Evolutionary conservation across 805 yeast genomes (phyloP), one percentile per base, ranked within the genome.

Genomic region (Nadsonia fulvescens): DNA sequence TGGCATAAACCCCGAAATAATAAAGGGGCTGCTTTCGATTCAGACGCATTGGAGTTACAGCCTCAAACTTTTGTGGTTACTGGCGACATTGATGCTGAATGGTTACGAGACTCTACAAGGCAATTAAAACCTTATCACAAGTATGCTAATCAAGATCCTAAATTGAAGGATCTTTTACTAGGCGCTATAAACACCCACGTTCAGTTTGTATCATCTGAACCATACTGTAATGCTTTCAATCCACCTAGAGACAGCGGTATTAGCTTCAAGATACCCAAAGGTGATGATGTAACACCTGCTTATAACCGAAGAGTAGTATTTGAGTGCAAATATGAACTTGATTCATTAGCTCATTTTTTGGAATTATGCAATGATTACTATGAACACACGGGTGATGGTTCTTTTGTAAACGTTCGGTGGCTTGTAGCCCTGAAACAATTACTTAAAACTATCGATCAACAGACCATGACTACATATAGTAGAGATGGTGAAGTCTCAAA

Each of bases 81-180:
- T 0, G 94, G 94, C 6, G 94, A 81, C 43, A 81, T 81, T 30
- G 82, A 78, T 45, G 93, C 93, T 2, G 93, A 81, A 47, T 81
- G 94, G 94, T 53, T 81, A 25, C 52, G 94, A 28, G 94, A 81
- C 47, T 70, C 91, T 1, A 78, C 92, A 1, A 56, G 89, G 37
- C 94, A 81, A 43, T 50, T 81, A 24, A 63, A 78, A 4, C 77
- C 76, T 2, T 82, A 79, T 46, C 70, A 72, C 38, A 66, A 67
- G 5, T 56, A 78, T 12, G 49, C 70, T 8, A 50, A 51, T 20
- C 42, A 60, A 28, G 89, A 79, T 39, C 36, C 44, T 1, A 31
- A 37, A 2, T 53, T 81, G 27, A 44, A 51, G 32, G 54, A 54
- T 16, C 49, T 81, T 43, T 57, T 81, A 16, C 55, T 53, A 32